Conservation (phyloP, 768 basidiomycete species). For the Coprinopsis sp. region DNA sequence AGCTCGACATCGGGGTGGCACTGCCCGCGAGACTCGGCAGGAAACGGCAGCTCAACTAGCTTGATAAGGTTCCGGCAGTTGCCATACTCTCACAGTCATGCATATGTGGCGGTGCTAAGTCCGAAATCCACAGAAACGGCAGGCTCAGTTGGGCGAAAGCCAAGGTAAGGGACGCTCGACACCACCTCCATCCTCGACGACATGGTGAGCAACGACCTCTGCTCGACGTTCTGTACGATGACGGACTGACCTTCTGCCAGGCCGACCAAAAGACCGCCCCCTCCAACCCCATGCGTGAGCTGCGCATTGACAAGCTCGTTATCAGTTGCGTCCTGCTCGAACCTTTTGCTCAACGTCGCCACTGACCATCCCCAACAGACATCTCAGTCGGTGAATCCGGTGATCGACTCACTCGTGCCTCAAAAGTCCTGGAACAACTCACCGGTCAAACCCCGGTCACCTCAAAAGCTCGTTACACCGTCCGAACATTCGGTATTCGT, state of each 20-base stretch:
- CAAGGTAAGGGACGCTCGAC: background rate
- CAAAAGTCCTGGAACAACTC: slow-evolving; percentile 98
- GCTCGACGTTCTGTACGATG: slow-evolving; percentile 4
- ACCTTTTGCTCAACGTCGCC: slow-evolving; percentile 8
- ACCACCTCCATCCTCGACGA: slow-evolving; percentile 6
- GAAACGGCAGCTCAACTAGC: no score
- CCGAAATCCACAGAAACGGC: background rate
- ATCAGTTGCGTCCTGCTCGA: slow-evolving; percentile 74
- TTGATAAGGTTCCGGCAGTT: no score
- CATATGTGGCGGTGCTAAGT: no score
- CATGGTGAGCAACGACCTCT: slow-evolving; percentile 1
- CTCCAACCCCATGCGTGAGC: slow-evolving; percentile 94
- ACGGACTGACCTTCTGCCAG: slow-evolving; percentile 33
- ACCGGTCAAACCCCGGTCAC: slow-evolving; percentile 99
- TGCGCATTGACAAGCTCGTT: slow-evolving; percentile 96
- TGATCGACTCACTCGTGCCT: slow-evolving; percentile 97
- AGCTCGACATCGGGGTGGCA: no score
- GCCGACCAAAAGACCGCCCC: slow-evolving; percentile 87
- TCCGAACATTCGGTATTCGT: slow-evolving; percentile 98
- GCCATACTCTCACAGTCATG: no score
- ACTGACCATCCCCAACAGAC: slow-evolving; percentile 47
- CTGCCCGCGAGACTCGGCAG: no score
- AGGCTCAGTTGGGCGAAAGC: background rate
- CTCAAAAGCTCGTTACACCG: slow-evolving; percentile 99
- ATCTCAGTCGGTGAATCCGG: slow-evolving; percentile 99